phyloP scores from a whole-genome alignment of 2,329 filamentous ascomycete genomes.

The Fusarium torulosum region DNA sequence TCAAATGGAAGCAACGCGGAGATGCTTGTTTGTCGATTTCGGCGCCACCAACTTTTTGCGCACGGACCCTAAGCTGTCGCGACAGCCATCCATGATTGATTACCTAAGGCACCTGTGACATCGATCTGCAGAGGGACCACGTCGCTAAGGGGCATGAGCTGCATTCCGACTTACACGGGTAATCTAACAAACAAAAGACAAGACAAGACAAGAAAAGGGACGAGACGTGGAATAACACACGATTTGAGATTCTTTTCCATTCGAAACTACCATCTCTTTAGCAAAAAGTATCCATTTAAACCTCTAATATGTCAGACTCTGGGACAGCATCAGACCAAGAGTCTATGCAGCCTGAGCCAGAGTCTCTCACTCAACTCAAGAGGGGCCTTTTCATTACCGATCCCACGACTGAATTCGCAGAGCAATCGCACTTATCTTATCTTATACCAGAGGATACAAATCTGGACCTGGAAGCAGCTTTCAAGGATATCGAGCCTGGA shows the following conservation, averaged over 20 bases:
- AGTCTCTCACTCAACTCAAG: constrained; percentile 42
- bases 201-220: constrained; percentile 7
- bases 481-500: constrained; percentile 59
- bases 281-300: background rate
- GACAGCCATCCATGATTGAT: constrained; percentile 12
- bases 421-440: constrained; percentile 70
- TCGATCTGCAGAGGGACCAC: constrained; percentile 34
- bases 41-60: constrained; percentile 44
- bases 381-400: constrained; percentile 44
- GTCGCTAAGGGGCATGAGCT: constrained; percentile 40
- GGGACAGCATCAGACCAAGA: constrained; percentile 36
- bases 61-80: constrained; percentile 37
- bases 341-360: constrained; percentile 38
- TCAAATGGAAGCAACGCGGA: constrained; percentile 23
- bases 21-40: constrained; percentile 24
- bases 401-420: constrained; percentile 59
- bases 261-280: background rate
- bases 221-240: background rate
- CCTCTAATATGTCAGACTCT: constrained; percentile 39
- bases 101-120: constrained; percentile 23
- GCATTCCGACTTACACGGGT: constrained; percentile 43
- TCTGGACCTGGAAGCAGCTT: constrained; percentile 65
- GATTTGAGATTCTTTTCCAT: background rate
- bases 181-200: constrained; percentile 28
- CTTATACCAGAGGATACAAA: constrained; percentile 69